Evolutionary conservation across 2,329 filamentous ascomycete species (phyloP), one percentile per base, ranked within the genome.

Genomic region (Xylaria sp.): DNA sequence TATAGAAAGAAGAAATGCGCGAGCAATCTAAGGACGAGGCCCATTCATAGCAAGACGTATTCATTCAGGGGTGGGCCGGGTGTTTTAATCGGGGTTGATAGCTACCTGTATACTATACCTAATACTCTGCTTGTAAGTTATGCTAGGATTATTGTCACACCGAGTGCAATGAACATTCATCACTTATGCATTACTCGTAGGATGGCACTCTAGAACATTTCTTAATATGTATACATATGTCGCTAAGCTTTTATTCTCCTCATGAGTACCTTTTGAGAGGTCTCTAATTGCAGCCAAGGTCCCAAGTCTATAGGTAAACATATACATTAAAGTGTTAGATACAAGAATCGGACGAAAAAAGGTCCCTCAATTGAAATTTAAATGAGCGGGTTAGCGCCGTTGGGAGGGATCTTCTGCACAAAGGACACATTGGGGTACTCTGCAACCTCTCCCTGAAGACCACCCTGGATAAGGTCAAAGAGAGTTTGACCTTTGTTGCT

Each of bases 371-470:
- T 45, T 64, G 48, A 51, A 27, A 51, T 63, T 61, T 66, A 69
- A 6, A 42, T 6, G 12, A 69, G 61, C 12, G 68, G 68, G 68
- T 69, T 69, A 36, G 24, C 68, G 48, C 24, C 32, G 6, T 56
- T 56, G 11, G 68, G 61, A n/a, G 65, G 65, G 11, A 69, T 54
- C 21, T 65, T 68, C 61, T 69, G 68, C 4, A 61, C 65, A 53
- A 68, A 69, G 61, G 64, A 19, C 1, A 69, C 68, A 45, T 69
- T n/a, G 45, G 67, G 67, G 61, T 65, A 62, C 17, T 62, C 32
- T 1, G 56, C 53, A 21, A 61, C 14, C 56, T 69, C 68, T 5
- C 14, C 19, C 19, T 64, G 1, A 27, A 68, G 51, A 5, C 68
- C 68, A 19, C 50, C 21, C 54, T 68, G 34, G 39, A 69, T 69